These are phyloP conservation scores for Thraustotheca clavata DNA, from an alignment of 352 stramenopile species.

Conservation along the genomic window DNA sequence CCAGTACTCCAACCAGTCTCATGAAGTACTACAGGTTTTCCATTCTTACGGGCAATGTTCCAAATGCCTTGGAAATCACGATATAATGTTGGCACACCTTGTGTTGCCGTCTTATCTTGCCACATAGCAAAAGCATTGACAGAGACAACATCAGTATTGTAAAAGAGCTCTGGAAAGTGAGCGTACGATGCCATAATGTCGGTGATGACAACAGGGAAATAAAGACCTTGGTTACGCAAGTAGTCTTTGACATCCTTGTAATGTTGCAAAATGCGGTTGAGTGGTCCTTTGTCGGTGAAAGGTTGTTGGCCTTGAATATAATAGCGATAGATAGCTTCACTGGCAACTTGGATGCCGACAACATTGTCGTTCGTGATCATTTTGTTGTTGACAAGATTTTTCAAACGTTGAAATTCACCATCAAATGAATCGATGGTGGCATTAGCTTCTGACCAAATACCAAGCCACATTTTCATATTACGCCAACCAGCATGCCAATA, in stretches of 20 bases:
- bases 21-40: constrained; percentile 54
- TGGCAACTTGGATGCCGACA: constrained; percentile 46
- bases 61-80: constrained; percentile 50
- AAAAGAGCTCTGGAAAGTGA: constrained; percentile 37
- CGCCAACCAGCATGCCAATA: background rate
- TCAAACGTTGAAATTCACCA: constrained; percentile 39
- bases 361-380: constrained; percentile 44
- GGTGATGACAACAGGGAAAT: constrained; percentile 50
- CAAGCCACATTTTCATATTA: constrained; percentile 47
- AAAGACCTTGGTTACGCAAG: constrained; percentile 31
- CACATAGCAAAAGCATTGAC: constrained; percentile 79
- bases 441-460: constrained; percentile 46
- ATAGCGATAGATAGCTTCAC: constrained; percentile 60
- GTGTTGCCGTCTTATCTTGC: constrained; percentile 38
- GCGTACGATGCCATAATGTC: constrained; percentile 67
- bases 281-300: constrained; percentile 4
- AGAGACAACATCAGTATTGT: constrained; percentile 57
- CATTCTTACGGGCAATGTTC: constrained; percentile 29
- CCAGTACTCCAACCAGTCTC: constrained; percentile 57
- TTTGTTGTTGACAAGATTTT: constrained; percentile 29
- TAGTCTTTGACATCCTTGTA: constrained; percentile 44
- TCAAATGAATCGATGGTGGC: constrained; percentile 31
- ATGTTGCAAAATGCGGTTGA: constrained; percentile 42
- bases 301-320: constrained; percentile 30
- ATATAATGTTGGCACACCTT: constrained; percentile 38